Percentiles rank a stretch among this genome's conserved stretches.
Conservation (phyloP, 2,329 filamentous ascomycete genomes). For the Fonsecaea nubica region DNA sequence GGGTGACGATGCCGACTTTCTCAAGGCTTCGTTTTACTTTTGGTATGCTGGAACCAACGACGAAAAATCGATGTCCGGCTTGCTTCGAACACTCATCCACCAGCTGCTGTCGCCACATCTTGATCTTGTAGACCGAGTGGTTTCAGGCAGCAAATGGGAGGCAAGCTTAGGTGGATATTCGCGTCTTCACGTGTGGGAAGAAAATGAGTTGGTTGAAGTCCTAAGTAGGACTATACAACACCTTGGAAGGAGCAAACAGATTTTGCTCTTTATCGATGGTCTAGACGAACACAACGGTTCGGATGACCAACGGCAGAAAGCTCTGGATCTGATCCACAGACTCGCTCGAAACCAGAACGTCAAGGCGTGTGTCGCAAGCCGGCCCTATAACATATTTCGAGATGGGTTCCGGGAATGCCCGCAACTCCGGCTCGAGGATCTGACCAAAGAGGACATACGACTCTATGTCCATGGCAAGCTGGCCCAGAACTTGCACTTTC, state of each 20-base stretch:
- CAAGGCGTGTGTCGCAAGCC: constrained; percentile 27
- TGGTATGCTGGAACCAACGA: constrained; percentile 2
- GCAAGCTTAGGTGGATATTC: not conserved
- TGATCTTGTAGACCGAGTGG: constrained; percentile 5
- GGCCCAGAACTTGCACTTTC: not conserved
- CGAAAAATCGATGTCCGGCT: constrained; percentile 4
- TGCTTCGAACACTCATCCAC: constrained; percentile 3
- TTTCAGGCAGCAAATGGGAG: constrained; percentile 7
- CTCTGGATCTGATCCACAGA: constrained; percentile 14
- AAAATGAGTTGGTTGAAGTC: not conserved
- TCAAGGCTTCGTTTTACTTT: constrained; percentile 7
- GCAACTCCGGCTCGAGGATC: constrained; percentile 22
- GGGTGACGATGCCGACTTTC: not conserved
- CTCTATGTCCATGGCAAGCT: not conserved
- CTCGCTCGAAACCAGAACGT: constrained; percentile 6
- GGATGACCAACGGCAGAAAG: constrained; percentile 16
- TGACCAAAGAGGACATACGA: constrained; percentile 22
- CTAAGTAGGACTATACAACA: not conserved
- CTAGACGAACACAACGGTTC: constrained; percentile 26
- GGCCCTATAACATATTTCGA: constrained; percentile 24
- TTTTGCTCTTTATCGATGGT: constrained; percentile 26
- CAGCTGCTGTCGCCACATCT: constrained; percentile 3
- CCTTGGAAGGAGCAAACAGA: not conserved
- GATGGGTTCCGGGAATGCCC: constrained; percentile 22
- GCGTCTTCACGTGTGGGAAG: not conserved